Base-by-base conservation (phyloP, 2,329 filamentous ascomycete genomes). In the Colletotrichum caudatum region DNA sequence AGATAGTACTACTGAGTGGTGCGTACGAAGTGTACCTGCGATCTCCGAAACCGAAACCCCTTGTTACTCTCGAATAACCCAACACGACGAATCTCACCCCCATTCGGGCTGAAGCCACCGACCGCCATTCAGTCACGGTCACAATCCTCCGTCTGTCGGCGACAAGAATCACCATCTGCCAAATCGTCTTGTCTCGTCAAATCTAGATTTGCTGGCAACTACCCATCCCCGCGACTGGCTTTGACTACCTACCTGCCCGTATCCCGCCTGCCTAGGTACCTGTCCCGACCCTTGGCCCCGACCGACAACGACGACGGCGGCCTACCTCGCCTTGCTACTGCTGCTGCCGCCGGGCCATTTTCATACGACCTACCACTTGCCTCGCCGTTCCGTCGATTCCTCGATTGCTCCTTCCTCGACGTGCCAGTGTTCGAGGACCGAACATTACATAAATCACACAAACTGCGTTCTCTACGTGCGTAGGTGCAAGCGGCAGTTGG, bases 31-130 rank as follows among this genome's bases (percentile, higher is more conserved):
- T n/a, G 9, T 48, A 54, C 51, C 53, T 69, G 60, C 64, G 71
- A 73, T 72, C 71, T 68, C 69, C 68, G 68, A 72, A 73, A 60
- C 71, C 68, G 68, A 73, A 73, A 72, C 64, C 71, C 71, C 68
- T 72, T 73, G 71, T 64, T 68, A 53, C 69, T 69, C 12, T 72
- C 41, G 65, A 72, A 69, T 60, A 69, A 64, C 69, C 69, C 66
- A 72, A 69, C 66, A 69, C 60, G 65, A 64, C 66, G 48, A 69
- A 69, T 51, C 65, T 69, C 65, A 64, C 48, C 65, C 69, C 69
- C 66, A 51, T 61, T 69, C 39, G 65, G 69, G 65, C 65, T 64
- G 66, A 71, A 71, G 67, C 58, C 70, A 70, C 70, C 67, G 67
- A 71, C 62, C 66, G 59, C 69, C 56, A 50, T 66, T 70, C 70